Evolutionary conservation across 139 green algal genomes (phyloP).

Genomic region (Protoeuglena noctilucae): DNA sequence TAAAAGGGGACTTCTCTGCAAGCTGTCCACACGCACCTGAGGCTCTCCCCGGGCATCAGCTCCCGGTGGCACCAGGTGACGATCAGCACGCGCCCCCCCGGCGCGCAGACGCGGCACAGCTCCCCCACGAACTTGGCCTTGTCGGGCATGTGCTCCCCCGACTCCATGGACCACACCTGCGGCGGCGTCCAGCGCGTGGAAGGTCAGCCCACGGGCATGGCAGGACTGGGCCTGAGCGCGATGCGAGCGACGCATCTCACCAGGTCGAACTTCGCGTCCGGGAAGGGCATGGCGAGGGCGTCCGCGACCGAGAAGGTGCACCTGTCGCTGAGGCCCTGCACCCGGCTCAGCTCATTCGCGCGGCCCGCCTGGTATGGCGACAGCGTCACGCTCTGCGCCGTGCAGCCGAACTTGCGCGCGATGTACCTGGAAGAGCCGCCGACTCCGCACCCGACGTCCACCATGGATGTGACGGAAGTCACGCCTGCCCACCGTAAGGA

Average conservation of each 20-base stretch:
- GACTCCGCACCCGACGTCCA: constrained; percentile 94
- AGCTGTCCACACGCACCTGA: no score
- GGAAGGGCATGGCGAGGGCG: constrained; percentile 68
- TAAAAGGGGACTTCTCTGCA: background rate
- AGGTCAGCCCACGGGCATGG: background rate
- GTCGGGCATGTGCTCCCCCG: constrained; percentile 85
- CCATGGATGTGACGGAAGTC: constrained; percentile 35
- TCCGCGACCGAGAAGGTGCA: constrained; percentile 50
- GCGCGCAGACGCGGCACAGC: constrained; percentile 68
- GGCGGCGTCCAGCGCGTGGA: no score
- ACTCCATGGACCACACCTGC: constrained; percentile 65
- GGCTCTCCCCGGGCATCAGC: constrained; percentile 15
- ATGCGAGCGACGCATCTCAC: constrained; percentile 32
- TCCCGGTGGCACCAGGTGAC: constrained; percentile 80
- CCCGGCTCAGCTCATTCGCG: constrained; percentile 48
- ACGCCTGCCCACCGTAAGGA: constrained; percentile 58
- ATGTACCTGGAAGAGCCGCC: constrained; percentile 80
- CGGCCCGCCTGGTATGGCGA: constrained; percentile 63
- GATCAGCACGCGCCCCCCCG: constrained; percentile 63
- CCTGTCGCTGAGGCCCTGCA: constrained; percentile 34
- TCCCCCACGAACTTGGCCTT: constrained; percentile 78
- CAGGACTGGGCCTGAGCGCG: background rate
- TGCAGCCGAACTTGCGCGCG: constrained; percentile 46
- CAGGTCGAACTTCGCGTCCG: constrained; percentile 62
- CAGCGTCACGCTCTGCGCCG: constrained; percentile 69